Conservation (phyloP, 2,329 filamentous ascomycete species). For the Colletotrichum zoysiae region DNA sequence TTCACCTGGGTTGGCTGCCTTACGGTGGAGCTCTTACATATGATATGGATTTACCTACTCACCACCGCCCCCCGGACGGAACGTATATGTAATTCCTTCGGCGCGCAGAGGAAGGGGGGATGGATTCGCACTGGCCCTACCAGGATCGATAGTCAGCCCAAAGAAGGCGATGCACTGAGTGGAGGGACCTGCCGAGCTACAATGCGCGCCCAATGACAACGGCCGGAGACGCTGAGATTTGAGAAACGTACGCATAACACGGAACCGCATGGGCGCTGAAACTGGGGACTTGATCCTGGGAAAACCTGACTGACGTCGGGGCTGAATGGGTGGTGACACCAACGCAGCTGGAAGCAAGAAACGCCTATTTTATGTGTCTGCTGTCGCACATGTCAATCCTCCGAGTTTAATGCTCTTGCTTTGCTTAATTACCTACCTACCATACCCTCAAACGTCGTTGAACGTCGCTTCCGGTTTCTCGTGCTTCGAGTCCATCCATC, state of each 20-base stretch:
- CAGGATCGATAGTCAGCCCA: conserved; percentile 9
- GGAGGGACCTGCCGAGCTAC: conserved; percentile 5
- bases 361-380: conserved; percentile 1
- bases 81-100: conserved; percentile 14
- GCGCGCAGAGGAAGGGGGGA: conserved; percentile 1
- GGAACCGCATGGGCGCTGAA: conserved; percentile 13
- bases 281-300: conserved; percentile 23
- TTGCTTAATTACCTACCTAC: background rate
- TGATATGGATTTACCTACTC: background rate
- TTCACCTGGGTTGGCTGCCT: background rate
- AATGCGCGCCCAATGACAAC: conserved; percentile 22
- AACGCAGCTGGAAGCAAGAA: conserved; percentile 25
- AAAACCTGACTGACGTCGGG: conserved; percentile 24
- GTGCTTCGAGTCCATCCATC: conserved; percentile 6
- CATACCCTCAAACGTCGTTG: background rate
- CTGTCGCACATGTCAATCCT: background rate
- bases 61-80: conserved; percentile 8
- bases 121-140: conserved; percentile 22
- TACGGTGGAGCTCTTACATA: conserved; percentile 9
- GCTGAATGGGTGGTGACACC: conserved; percentile 15
- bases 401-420: conserved; percentile 22
- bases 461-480: conserved; percentile 29
- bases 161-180: background rate
- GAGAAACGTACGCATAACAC: conserved; percentile 14
- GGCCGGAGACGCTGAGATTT: background rate